A percentile compares a stretch with the other conserved stretches of the same genome.
Conservation (phyloP, 2,329 filamentous ascomycete species). For the Westerdykella sp. region DNA sequence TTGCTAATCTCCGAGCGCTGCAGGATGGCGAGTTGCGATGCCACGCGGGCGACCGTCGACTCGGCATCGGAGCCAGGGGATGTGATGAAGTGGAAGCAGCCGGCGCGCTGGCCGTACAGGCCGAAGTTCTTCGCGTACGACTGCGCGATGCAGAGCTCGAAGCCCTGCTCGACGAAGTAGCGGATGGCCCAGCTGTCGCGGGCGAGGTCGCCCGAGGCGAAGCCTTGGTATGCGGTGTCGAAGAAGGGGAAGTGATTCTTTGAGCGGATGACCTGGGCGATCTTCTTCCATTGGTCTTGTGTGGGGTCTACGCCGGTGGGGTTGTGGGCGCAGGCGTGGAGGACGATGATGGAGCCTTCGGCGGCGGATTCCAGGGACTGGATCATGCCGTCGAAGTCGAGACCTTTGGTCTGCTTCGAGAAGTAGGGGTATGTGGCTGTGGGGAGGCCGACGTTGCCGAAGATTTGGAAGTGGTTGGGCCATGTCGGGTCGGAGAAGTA, state of each 20-base stretch:
- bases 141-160: constrained; percentile 53
- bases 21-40: constrained; percentile 84
- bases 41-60: constrained; percentile 57
- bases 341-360: constrained; percentile 74
- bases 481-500: constrained; percentile 95
- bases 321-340: constrained; percentile 97
- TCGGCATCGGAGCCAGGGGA: constrained; percentile 62
- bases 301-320: constrained; percentile 95
- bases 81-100: constrained; percentile 91
- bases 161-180: constrained; percentile 90
- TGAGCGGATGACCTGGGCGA: constrained; percentile 68
- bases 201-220: constrained; percentile 82
- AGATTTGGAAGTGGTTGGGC: constrained; percentile 99
- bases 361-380: constrained; percentile 61
- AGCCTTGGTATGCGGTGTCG: constrained; percentile 95
- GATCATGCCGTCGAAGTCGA: constrained; percentile 90
- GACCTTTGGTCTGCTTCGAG: constrained; percentile 75
- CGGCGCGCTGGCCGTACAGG: constrained; percentile 91
- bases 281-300: constrained; percentile 86
- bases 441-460: constrained; percentile 76
- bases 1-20: constrained; percentile 98
- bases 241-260: constrained; percentile 96
- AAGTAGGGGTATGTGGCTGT: constrained; percentile 92
- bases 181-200: constrained; percentile 88
- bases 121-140: constrained; percentile 59